Evolutionary conservation across 805 yeast species (phyloP).

Genomic region (Cyberlindnera samutprakarnensis): DNA sequence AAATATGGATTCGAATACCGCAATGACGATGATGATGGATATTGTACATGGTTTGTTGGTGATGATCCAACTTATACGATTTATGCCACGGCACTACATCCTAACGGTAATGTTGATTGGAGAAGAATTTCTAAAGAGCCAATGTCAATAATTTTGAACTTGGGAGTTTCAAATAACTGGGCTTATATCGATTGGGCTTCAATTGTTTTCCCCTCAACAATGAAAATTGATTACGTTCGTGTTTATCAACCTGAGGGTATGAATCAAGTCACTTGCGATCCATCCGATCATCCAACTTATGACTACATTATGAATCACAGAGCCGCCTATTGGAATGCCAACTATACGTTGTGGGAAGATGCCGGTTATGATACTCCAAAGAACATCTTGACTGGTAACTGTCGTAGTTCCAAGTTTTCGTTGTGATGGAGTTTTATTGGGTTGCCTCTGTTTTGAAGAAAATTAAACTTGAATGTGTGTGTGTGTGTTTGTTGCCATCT

Average conservation of each 20-base stretch:
- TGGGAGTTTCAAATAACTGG: slow-evolving; percentile 92
- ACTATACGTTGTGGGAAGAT: slow-evolving; percentile 63
- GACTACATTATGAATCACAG: slow-evolving; percentile 72
- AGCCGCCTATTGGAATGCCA: slow-evolving; percentile 60
- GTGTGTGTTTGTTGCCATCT: neutral
- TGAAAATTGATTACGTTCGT: slow-evolving; percentile 81
- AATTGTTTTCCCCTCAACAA: slow-evolving; percentile 66
- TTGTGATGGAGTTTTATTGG: neutral
- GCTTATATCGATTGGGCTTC: slow-evolving; percentile 88
- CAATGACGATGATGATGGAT: slow-evolving; percentile 64
- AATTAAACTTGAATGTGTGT: too few species aligned
- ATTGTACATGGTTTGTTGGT: slow-evolving; percentile 84
- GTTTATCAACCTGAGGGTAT: slow-evolving; percentile 77
- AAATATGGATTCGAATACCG: slow-evolving; percentile 70
- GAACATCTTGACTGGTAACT: slow-evolving; percentile 48
- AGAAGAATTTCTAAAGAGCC: slow-evolving; percentile 84
- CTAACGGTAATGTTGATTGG: slow-evolving; percentile 86
- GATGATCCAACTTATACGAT: slow-evolving; percentile 68
- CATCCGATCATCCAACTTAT: slow-evolving; percentile 73
- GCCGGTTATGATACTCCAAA: slow-evolving; percentile 73
- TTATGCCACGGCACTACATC: slow-evolving; percentile 68
- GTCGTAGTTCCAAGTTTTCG: slow-evolving; percentile 27
- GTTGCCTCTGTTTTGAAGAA: too few species aligned
- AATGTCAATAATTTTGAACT: slow-evolving; percentile 79
- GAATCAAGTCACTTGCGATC: slow-evolving; percentile 73